These are phyloP conservation scores for Podospora australis DNA, from an alignment of 495 filamentous ascomycete species.

Conservation along the genomic window DNA sequence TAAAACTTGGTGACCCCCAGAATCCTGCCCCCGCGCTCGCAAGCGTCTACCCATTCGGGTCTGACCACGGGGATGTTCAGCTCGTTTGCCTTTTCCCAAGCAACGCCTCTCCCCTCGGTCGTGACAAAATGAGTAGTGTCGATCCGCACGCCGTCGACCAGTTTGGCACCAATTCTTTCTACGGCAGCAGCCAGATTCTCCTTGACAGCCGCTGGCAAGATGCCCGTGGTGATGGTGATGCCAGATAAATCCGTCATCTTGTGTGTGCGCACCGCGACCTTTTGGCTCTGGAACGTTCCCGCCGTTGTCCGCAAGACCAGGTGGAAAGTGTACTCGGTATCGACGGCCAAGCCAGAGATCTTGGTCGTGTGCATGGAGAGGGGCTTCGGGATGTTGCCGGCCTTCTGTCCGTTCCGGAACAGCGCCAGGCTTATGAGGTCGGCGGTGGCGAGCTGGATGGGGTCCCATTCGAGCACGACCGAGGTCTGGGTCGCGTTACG, in stretches of 20 bases:
- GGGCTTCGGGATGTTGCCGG: slow-evolving; percentile 84
- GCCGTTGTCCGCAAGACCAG: slow-evolving; percentile 84
- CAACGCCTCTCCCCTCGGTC: slow-evolving; percentile 81
- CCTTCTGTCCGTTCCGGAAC: slow-evolving; percentile 93
- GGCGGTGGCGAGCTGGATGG: slow-evolving; percentile 86
- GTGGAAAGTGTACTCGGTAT: slow-evolving; percentile 93
- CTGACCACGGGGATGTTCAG: slow-evolving; percentile 98
- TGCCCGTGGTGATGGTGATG: slow-evolving; percentile 89
- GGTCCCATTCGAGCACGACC: slow-evolving; percentile 96
- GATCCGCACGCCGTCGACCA: slow-evolving; percentile 86
- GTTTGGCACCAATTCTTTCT: slow-evolving; percentile 84
- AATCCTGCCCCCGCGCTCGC: slow-evolving; percentile 87
- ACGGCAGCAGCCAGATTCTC: slow-evolving; percentile 69
- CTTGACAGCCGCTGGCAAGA: slow-evolving; percentile 66
- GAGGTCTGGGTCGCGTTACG: slow-evolving; percentile 96
- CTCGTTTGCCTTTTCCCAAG: slow-evolving; percentile 93
- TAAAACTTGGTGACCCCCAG: slow-evolving; percentile 94
- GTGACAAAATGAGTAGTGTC: slow-evolving; percentile 99
- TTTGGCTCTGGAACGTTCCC: slow-evolving; percentile 79
- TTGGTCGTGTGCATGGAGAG: slow-evolving; percentile 85
- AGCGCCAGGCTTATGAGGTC: slow-evolving; percentile 81
- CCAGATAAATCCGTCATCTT: slow-evolving; percentile 98
- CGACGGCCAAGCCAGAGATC: slow-evolving; percentile 91
- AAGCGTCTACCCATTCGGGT: slow-evolving; percentile 94
- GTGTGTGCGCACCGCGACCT: slow-evolving; percentile 81